Base-by-base conservation (phyloP, 1,284 basidiomycete genomes). In the Sparassis latifolia region DNA sequence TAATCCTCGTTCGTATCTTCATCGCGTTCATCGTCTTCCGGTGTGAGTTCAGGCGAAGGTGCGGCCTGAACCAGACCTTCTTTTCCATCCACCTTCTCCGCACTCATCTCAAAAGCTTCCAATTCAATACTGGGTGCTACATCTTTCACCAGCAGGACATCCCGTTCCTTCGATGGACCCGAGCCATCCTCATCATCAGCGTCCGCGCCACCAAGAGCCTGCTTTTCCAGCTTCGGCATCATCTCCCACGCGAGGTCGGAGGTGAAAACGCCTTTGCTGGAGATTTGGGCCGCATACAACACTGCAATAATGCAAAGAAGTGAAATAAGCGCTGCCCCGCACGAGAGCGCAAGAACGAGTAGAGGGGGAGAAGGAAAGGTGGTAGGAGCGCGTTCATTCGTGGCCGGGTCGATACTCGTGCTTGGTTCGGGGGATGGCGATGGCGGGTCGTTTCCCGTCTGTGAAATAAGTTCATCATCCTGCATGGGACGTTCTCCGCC, bases 271-370 rank as follows among this genome's bases (percentile, higher is more conserved):
- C 57, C 20, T 55, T 35, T 55, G 59, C 31, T 65, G 60, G 32
- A 75, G 38, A 35, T 62, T 58, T 68, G 68, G 47, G 58, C 49
- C 44, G 69, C 61, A 54, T 69, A 75, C 32, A 76, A 54, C 6
- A 58, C 60, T 29, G 63, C 35, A 38, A 38, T n/a, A 38, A 38
- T n/a, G 35, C 35, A 9, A 20, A 20, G 20, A 20, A 20, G 20
- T 20, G 20, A 20, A 47, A 75, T 51, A 29, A 75, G 56, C 1
- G 71, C 68, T 30, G 20, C 20, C 20, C 20, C 20, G 20, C 20
- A 66, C 64, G 10, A 69, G 47, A 71, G 57, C 33, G 64, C 60
- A 33, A 76, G 57, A 9, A 69, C 59, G 27, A 69, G 50, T n/a
- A 71, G 62, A 0, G 53, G 55, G 2, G 54, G 55, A 27, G 55